Base-by-base conservation (phyloP, 805 yeast genomes). In the Starmerella bombi region DNA sequence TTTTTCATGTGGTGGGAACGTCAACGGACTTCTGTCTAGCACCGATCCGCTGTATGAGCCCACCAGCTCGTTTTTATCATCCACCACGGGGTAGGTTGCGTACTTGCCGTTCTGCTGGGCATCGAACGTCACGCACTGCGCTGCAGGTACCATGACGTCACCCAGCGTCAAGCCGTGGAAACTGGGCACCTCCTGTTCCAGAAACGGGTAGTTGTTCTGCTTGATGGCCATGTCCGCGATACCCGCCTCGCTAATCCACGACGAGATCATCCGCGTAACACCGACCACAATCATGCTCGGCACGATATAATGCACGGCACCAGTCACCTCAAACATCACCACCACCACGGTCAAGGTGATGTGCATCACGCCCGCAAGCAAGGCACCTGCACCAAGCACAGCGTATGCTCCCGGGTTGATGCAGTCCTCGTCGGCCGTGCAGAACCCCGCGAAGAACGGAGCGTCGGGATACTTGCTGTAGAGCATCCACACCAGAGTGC, bases 261-360 rank as follows among this genome's bases (percentile, higher is more conserved):
- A 91, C 50, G 75, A 73, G n/a, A 91, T 75, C 28, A 75, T 62
- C 53, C 82, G 82, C 2, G 97, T 86, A 8, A 78, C 72, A 1
- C 94, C 88, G 2, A 91, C 94, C 0, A 84, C 93, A 38, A 91
- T 80, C 98, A 91, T 91, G 0, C 94, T 82, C 2, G 99, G 99
- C 10, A 93, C 70, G 44, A 91, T 81, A 56, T 83, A 91, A 36
- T 80, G 73, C 41, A 86, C 65, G 1, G 98, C 98, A 25, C 98
- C 99, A 0, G 99, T 91, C 41, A 91, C 63, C 61, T 91, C 97
- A 60, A 86, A 82, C 93, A 91, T 85, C 32, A 93, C 80, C 14
- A 91, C 82, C 2, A 86, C 97, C 17, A 88, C 96, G 0, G 97
- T 78, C 8, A 91, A 77, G 0, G 95, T 83, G 45, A 91, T 64